A percentile compares a stretch with the other conserved stretches of the same genome.
These are phyloP conservation scores for Cutaneotrichosporon cyanovorans DNA, from an alignment of 1,284 basidiomycete genomes.

Conservation along the genomic window DNA sequence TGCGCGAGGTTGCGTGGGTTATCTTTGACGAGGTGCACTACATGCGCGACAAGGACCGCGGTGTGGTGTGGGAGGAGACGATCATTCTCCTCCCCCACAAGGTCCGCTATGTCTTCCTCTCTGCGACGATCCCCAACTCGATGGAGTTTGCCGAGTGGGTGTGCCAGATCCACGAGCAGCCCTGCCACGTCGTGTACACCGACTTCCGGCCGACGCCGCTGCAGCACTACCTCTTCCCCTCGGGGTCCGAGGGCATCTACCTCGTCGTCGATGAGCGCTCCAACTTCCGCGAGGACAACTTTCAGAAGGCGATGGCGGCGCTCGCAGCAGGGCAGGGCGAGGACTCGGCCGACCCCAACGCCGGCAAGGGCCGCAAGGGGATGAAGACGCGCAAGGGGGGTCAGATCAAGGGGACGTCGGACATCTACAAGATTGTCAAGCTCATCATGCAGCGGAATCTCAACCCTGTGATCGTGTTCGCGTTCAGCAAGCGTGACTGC, in stretches of 20 bases:
- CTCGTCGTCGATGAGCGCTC: conserved; percentile 96
- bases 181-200: conserved; percentile 98
- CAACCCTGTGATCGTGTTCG: conserved; percentile 98
- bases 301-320: conserved; percentile 95
- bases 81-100: conserved; percentile 94
- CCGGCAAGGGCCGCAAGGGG: conserved; percentile 76
- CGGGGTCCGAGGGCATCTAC: conserved; percentile 93
- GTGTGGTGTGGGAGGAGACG: conserved; percentile 68
- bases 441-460: conserved; percentile 99
- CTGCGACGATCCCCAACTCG: conserved; percentile 99
- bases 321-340: conserved; percentile 79
- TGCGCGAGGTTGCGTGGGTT: conserved; percentile 99
- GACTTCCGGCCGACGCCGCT: conserved; percentile 97
- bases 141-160: conserved; percentile 99
- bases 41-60: conserved; percentile 86
- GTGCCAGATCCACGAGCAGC: conserved; percentile 91
- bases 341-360: conserved; percentile 76
- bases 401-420: conserved; percentile 63
- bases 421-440: conserved; percentile 96
- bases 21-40: conserved; percentile 99
- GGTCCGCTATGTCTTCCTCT: conserved; percentile 96
- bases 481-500: conserved; percentile 97
- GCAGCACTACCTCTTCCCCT: conserved; percentile 97
- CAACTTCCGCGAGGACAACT: conserved; percentile 95
- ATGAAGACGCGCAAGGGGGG: conserved; percentile 77